Evolutionary conservation across 768 basidiomycete species (phyloP).

Genomic region (Termitomyces sp.): DNA sequence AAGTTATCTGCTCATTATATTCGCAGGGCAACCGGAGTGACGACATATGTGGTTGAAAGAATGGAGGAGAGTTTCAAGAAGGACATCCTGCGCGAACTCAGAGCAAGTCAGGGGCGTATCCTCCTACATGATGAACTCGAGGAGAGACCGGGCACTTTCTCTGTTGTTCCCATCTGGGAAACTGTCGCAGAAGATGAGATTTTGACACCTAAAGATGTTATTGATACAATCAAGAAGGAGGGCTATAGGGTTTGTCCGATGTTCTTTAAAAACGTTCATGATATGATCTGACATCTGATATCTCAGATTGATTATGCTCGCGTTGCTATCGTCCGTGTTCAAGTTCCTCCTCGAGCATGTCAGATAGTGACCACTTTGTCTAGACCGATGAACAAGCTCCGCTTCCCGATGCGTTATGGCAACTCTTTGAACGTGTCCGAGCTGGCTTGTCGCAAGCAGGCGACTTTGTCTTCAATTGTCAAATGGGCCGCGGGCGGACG

Average conservation of each 20-base stretch:
- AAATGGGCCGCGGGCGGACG: slow-evolving; percentile 90
- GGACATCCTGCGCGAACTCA: slow-evolving; percentile 84
- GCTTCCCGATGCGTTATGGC: slow-evolving; percentile 79
- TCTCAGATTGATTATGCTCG: slow-evolving; percentile 78
- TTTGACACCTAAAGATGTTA: slow-evolving; percentile 84
- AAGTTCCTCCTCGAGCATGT: neutral
- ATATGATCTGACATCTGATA: neutral
- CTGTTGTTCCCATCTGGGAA: slow-evolving; percentile 95
- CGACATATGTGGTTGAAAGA: slow-evolving; percentile 82
- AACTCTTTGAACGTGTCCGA: slow-evolving; percentile 73
- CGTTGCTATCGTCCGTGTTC: slow-evolving; percentile 75
- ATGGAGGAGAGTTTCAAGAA: slow-evolving; percentile 89
- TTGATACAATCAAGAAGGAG: slow-evolving; percentile 67
- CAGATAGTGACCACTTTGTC: neutral
- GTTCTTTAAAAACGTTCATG: neutral
- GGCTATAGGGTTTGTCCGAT: slow-evolving; percentile 59
- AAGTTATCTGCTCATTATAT: neutral
- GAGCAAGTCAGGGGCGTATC: slow-evolving; percentile 67
- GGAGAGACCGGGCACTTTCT: slow-evolving; percentile 84
- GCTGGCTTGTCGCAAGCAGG: slow-evolving; percentile 53
- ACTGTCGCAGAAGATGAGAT: slow-evolving; percentile 76
- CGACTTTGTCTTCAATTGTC: slow-evolving; percentile 94
- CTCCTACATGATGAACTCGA: slow-evolving; percentile 95
- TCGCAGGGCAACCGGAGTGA: slow-evolving; percentile 86
- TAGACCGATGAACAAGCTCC: slow-evolving; percentile 98